phyloP scores from a whole-genome alignment of 768 basidiomycete species.

The Polyporus arcularius region DNA sequence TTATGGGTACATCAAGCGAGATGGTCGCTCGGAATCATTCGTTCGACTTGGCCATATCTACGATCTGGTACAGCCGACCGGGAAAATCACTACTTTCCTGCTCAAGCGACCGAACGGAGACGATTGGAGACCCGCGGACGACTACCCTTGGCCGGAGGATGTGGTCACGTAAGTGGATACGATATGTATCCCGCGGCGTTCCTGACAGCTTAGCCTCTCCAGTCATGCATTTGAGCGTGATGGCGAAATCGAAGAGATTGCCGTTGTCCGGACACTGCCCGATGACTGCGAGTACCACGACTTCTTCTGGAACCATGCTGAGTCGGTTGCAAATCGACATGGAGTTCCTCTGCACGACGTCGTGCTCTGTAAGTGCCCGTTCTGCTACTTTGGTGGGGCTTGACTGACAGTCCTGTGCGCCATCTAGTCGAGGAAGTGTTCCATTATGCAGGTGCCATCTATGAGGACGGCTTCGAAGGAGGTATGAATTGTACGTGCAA shows the following conservation, averaged over 20 bases:
- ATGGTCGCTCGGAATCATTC: background rate
- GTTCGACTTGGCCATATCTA: slow-evolving; percentile 7
- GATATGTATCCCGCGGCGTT: background rate
- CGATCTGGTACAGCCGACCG: slow-evolving; percentile 2
- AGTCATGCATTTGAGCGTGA: slow-evolving; percentile 1
- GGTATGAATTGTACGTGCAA: background rate
- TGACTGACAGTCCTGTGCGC: background rate
- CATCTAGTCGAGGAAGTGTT: slow-evolving; percentile 8
- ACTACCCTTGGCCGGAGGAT: slow-evolving; percentile 4
- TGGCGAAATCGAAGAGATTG: slow-evolving; percentile 2
- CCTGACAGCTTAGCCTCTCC: background rate
- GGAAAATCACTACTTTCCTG: slow-evolving; percentile 8
- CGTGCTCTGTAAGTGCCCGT: slow-evolving; percentile 3
- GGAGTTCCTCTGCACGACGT: slow-evolving; percentile 1
- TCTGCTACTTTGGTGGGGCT: background rate
- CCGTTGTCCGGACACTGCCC: slow-evolving; percentile 10
- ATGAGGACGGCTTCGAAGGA: background rate
- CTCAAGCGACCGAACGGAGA: background rate
- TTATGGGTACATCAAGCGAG: slow-evolving; percentile 9
- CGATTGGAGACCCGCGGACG: slow-evolving; percentile 4
- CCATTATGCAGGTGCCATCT: slow-evolving; percentile 5
- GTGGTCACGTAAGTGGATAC: background rate
- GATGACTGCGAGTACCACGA: slow-evolving; percentile 15
- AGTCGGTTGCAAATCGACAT: background rate
- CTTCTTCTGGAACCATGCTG: slow-evolving; percentile 15